Base-by-base conservation (phyloP, 2,329 filamentous ascomycete genomes). In the Torrubiella hemipterigena region DNA sequence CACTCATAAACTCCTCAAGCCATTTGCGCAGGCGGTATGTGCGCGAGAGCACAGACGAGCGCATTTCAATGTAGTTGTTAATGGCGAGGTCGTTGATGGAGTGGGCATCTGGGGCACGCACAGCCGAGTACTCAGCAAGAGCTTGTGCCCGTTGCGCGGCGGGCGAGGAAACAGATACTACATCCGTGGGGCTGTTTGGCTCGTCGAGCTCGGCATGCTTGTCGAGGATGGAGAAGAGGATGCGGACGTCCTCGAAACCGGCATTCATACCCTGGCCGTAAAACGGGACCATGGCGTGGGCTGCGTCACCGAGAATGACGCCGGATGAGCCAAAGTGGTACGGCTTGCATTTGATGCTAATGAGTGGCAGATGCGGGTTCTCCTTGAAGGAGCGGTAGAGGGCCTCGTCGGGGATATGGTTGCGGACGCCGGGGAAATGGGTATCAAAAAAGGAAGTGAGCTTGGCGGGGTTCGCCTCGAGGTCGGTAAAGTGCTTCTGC, bases 211-310 rank as follows among this genome's bases (percentile, higher is more conserved):
- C 54, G 2, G 65, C 59, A 42, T 86, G 65, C 42, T 73, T 70
- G 55, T 95, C 87, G 2, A 96, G 65, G 26, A 81, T 67, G 1
- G 77, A 73, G 55, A 94, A 98, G 1, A 98, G 70, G 5, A 93
- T 77, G 7, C 81, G 77, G 10, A 98, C 86, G 46, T 95, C 89
- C 59, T 98, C 91, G 25, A 98, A 73, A 1, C 91, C 91, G 1
- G 91, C 82, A 49, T 98, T 98, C 77, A 98, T 93, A 22, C 91
- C 91, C 54, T 98, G 91, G 0, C 91, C 91, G 54, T 96, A 98
- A 56, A 98, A 98, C 0, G 91, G 91, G 0, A 98, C 86, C 78
- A 98, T 95, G 35, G 93, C 91, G 52, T 98, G 91, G 0, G 91
- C 87, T 7, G 91, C 86, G 51, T 98, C 91, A 36, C 91, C 91